A percentile compares a stretch with the other conserved stretches of the same genome.
Evolutionary conservation across 352 stramenopile species (phyloP).

Genomic region (Pythium dissotocum): DNA sequence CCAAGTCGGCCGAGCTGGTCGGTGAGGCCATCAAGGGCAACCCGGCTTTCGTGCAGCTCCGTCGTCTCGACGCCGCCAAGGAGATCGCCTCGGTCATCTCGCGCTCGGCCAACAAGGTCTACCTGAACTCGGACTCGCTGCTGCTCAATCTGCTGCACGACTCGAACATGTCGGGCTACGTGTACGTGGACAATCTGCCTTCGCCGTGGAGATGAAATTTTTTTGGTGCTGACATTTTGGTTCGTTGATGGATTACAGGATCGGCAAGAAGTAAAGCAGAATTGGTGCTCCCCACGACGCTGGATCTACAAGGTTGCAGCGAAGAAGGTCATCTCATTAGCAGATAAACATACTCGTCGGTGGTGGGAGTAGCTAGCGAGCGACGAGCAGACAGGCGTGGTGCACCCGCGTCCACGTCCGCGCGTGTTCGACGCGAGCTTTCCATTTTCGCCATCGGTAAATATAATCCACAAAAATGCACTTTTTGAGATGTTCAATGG

Average conservation of each 20-base stretch:
- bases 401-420: too few relatives aligned
- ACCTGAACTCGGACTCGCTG: constrained; percentile 97
- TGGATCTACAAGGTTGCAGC: too few relatives aligned
- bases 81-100: constrained; percentile 98
- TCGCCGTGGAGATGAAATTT: too few relatives aligned
- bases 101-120: constrained; percentile 96
- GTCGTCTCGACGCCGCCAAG: constrained; percentile 98
- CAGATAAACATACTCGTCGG: neutral
- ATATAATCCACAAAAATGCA: constrained; percentile 7
- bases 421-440: too few relatives aligned
- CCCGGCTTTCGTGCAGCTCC: constrained; percentile 98
- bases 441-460: constrained; percentile 3
- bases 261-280: constrained; percentile 18
- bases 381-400: neutral
- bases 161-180: constrained; percentile 21
- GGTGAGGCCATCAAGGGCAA: constrained; percentile 99
- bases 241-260: neutral
- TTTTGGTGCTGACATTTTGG: neutral
- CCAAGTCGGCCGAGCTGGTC: constrained; percentile 98
- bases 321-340: too few relatives aligned
- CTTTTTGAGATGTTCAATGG: neutral
- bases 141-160: constrained; percentile 95
- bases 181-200: neutral
- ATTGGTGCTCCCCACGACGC: too few relatives aligned
- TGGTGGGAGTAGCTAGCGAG: neutral